Conservation (phyloP, 2,329 filamentous ascomycete genomes). For the Fusarium incarnatum region DNA sequence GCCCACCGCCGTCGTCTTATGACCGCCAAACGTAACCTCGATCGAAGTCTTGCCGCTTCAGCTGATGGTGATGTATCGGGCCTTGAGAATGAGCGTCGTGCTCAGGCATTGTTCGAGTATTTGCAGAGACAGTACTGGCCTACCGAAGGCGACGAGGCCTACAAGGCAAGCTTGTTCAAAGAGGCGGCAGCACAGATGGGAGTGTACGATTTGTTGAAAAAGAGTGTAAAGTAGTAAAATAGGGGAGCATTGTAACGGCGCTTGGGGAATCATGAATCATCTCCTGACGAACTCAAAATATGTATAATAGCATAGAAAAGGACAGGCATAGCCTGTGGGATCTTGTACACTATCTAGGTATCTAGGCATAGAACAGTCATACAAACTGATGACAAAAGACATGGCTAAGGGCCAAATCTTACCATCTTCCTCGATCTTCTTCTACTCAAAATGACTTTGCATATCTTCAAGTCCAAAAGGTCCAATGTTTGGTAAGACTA, state of each 20-base stretch:
- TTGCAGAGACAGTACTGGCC: slow-evolving; percentile 56
- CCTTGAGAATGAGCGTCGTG: slow-evolving; percentile 53
- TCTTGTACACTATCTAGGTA: slow-evolving; percentile 9
- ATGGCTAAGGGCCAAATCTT: background rate
- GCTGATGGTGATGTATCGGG: slow-evolving; percentile 49
- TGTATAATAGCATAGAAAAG: slow-evolving; percentile 22
- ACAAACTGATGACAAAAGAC: slow-evolving; percentile 6
- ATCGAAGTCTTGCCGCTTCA: slow-evolving; percentile 51
- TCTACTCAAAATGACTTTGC: background rate
- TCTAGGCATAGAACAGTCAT: slow-evolving; percentile 3
- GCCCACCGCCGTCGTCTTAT: slow-evolving; percentile 56
- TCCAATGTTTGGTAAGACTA: background rate
- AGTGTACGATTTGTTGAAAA: slow-evolving; percentile 51
- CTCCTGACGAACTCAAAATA: slow-evolving; percentile 6
- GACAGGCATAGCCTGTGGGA: background rate
- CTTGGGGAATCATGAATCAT: slow-evolving; percentile 1
- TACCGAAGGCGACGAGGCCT: slow-evolving; percentile 36
- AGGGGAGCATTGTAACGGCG: slow-evolving; percentile 5
- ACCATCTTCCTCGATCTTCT: background rate
- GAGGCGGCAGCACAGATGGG: slow-evolving; percentile 58
- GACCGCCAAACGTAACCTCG: slow-evolving; percentile 57
- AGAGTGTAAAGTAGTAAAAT: slow-evolving; percentile 29
- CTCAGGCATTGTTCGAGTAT: slow-evolving; percentile 57
- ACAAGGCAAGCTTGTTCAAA: slow-evolving; percentile 46
- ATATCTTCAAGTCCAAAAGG: background rate